Evolutionary conservation across 139 green algal genomes (phyloP).

Genomic region (Chlamydomonas incerta): DNA sequence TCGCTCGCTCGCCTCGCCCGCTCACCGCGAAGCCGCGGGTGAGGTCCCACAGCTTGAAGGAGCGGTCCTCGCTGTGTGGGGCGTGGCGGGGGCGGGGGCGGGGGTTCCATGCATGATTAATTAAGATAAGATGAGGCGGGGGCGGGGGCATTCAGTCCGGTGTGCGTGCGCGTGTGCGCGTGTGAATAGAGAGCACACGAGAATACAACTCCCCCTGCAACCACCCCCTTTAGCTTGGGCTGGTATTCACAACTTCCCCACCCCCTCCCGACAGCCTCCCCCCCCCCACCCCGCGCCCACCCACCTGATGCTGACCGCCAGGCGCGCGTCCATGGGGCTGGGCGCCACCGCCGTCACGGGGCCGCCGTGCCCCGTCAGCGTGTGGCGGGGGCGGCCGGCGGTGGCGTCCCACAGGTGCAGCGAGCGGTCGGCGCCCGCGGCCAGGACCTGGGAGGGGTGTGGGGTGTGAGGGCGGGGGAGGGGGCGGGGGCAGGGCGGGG

Average conservation of each 20-base stretch:
- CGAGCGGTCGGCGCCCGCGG: slow-evolving; percentile 70
- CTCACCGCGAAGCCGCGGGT: slow-evolving; percentile 55
- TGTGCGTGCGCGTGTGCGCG: background rate
- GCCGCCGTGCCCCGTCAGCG: slow-evolving; percentile 80
- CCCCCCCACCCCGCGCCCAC: background rate
- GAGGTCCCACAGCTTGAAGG: slow-evolving; percentile 78
- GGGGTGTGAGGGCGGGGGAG: background rate
- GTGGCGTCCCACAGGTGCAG: slow-evolving; percentile 74
- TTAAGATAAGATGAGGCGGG: too few species aligned
- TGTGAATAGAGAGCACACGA: too few species aligned
- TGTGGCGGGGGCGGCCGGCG: slow-evolving; percentile 58
- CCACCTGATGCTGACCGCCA: slow-evolving; percentile 55
- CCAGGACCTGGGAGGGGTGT: slow-evolving; percentile 48
- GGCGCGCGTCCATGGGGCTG: slow-evolving; percentile 61
- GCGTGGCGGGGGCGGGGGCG: background rate
- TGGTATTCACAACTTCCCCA: too few species aligned
- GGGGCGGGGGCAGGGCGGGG: background rate
- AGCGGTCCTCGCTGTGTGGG: slow-evolving; percentile 69
- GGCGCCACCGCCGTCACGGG: slow-evolving; percentile 69
- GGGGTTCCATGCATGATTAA: too few species aligned
- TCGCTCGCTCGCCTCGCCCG: too few species aligned
- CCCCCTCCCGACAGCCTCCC: background rate
- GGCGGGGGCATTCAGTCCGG: background rate
- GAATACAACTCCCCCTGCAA: too few species aligned
- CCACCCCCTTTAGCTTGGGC: too few species aligned